Evolutionary conservation across 179 eudicot species (phyloP), one percentile per base, ranked within the genome.

Genomic region (Camellia oleifera): DNA sequence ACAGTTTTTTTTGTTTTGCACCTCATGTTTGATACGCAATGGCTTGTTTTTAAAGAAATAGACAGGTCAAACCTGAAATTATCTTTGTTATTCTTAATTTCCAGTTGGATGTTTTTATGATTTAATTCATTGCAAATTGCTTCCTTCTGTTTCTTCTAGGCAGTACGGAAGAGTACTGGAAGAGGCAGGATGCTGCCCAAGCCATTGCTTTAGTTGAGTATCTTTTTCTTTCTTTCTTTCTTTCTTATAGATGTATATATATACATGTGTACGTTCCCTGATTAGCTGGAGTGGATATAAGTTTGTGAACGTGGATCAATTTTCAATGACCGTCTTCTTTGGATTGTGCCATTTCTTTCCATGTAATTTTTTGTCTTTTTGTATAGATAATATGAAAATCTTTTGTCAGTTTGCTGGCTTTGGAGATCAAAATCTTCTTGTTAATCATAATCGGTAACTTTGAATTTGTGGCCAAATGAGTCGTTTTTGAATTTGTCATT

Each of bases 121-220:
- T 32, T 17, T n/a, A n/a, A 71, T 63, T 14, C 32, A 40, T 20
- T 14, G 7, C 11, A 44, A 18, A 45, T 42, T 80, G 11, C 74
- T 54, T 54, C n/a, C 20, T 57, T 40, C 44, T 57, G 61, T 32
- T 57, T 77, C 53, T 73, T 82, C 26, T 79, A 92, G 97, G 97
- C 72, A 92, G 97, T 86, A 92, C 97, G 42, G 83, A 86, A 74
- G 88, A 85, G 68, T 91, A 86, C 80, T 92, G 94, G 97, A 87
- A 83, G 85, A 92, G 97, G 81, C 89, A 90, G 83, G 97, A 92
- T 84, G 97, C 94, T 83, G 97, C 97, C 61, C 91, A 91, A 86
- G 97, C 88, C 80, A 88, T 92, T 86, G 97, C 97, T 83, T 82
- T 81, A 82, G 97, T 91, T 83, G 85, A 89, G 89, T 89, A 69